Percentiles rank a stretch among this genome's conserved stretches.
Evolutionary conservation across 805 yeast genomes (phyloP).

Genomic region (Lipomyces lipofer): DNA sequence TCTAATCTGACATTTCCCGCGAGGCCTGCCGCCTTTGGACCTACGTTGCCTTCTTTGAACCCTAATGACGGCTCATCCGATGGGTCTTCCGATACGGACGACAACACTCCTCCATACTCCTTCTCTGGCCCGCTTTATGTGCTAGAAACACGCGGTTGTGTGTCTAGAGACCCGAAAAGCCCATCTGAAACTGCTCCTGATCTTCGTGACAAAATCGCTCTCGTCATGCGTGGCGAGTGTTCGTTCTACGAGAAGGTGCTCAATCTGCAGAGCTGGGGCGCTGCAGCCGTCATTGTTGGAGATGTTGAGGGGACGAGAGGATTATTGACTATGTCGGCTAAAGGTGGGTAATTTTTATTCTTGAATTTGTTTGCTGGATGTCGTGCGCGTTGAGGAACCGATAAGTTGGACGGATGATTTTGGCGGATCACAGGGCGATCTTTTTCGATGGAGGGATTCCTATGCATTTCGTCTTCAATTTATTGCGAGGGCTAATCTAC

Average conservation of each 20-base stretch:
- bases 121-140: conserved; percentile 34
- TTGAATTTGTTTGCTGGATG: neutral
- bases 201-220: conserved; percentile 38
- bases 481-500: no score
- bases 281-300: conserved; percentile 57
- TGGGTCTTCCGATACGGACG: conserved; percentile 2
- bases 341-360: conserved; percentile 24
- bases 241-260: conserved; percentile 55
- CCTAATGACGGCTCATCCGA: conserved; percentile 5
- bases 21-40: conserved; percentile 44
- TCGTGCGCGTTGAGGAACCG: no score
- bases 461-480: no score
- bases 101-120: conserved; percentile 9
- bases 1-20: conserved; percentile 39
- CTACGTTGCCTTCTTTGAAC: conserved; percentile 16
- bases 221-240: conserved; percentile 54
- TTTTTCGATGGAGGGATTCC: no score
- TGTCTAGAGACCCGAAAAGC: neutral
- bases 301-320: conserved; percentile 51
- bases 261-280: conserved; percentile 48
- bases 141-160: conserved; percentile 34
- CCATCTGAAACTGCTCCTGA: conserved; percentile 29
- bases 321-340: conserved; percentile 57
- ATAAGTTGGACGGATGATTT: no score
- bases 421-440: no score